Conservation (phyloP, 106 monocot species). For the Hemerocallis citrina region DNA sequence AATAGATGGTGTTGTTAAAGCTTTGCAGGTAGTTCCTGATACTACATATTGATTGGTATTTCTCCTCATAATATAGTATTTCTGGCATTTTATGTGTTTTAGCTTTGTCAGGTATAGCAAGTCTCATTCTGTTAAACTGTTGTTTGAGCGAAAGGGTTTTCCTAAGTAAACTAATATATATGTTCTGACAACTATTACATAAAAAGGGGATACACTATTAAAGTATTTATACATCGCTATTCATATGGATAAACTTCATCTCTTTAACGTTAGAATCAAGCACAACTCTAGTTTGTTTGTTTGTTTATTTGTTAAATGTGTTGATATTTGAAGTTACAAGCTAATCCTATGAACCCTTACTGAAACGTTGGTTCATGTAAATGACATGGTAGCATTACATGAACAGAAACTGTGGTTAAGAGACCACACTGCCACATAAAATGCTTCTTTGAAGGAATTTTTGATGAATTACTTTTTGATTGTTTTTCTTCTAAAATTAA, state of each 20-base stretch:
- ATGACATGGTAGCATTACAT: background rate
- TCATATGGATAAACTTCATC: too few species aligned
- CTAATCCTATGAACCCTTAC: background rate
- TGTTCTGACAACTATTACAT: too few species aligned
- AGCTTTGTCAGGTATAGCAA: too few species aligned
- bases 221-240: too few species aligned
- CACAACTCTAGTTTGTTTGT: background rate
- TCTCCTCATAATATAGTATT: background rate
- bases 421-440: background rate
- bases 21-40: constrained; percentile 54
- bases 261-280: background rate
- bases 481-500: background rate
- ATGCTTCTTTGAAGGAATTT: background rate
- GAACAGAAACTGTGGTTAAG: background rate
- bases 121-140: too few species aligned
- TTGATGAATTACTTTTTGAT: background rate
- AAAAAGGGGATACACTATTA: too few species aligned
- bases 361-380: background rate
- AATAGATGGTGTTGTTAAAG: constrained; percentile 94
- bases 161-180: too few species aligned
- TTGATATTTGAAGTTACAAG: too few species aligned
- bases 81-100: background rate
- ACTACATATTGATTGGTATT: background rate
- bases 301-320: background rate
- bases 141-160: too few species aligned